phyloP scores from a whole-genome alignment of 2,329 filamentous ascomycete species.

The Fusarium fujikuroi region DNA sequence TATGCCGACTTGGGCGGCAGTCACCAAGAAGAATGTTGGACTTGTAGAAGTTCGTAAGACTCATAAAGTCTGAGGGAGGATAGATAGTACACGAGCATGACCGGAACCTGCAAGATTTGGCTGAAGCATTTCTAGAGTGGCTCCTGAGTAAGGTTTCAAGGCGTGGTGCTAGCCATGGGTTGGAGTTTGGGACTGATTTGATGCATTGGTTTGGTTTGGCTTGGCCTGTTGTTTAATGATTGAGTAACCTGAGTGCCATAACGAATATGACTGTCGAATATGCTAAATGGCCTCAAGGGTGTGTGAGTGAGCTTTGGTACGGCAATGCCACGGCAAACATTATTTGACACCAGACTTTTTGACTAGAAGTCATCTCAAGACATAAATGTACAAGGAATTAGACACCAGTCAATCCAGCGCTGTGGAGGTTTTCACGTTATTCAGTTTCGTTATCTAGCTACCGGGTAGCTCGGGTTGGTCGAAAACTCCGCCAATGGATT shows the following conservation, averaged over 20 bases:
- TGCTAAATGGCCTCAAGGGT: background rate
- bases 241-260: conserved; percentile 21
- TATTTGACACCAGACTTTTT: background rate
- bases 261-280: conserved; percentile 11
- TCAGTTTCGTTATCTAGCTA: background rate
- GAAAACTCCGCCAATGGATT: background rate
- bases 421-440: background rate
- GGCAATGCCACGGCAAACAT: background rate
- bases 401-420: background rate
- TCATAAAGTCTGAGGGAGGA: conserved; percentile 50
- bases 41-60: conserved; percentile 82
- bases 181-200: conserved; percentile 22
- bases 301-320: background rate
- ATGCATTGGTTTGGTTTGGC: conserved; percentile 13
- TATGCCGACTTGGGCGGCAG: conserved; percentile 80
- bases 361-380: background rate
- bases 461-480: conserved; percentile 2
- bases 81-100: background rate
- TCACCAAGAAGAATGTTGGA: conserved; percentile 80
- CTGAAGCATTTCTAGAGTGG: conserved; percentile 17
- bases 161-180: conserved; percentile 21
- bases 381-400: background rate
- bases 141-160: background rate
- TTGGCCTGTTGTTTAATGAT: conserved; percentile 15
- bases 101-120: background rate